A percentile compares a stretch with the other conserved stretches of the same genome.
These are phyloP conservation scores for Sclerotinia glacialis DNA, from an alignment of 2,329 filamentous ascomycete genomes.

Conservation along the genomic window DNA sequence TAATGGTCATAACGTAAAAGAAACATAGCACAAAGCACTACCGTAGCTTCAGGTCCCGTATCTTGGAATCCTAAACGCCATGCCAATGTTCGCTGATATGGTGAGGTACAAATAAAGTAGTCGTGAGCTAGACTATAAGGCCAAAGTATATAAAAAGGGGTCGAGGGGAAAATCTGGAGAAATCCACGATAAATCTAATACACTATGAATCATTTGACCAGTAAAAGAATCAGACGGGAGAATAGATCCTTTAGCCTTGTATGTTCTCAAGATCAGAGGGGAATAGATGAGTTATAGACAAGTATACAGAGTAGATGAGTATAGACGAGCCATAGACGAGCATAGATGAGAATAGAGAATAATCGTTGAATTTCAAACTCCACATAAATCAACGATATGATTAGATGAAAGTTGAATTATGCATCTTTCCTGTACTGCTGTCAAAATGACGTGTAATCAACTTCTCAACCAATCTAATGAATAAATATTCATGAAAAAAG, in stretches of 20 bases:
- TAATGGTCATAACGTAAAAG: constrained; percentile 9
- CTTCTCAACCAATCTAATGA: neutral
- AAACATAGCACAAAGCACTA: constrained; percentile 1
- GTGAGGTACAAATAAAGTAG: neutral
- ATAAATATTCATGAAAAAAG: neutral
- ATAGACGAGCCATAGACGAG: too few species aligned
- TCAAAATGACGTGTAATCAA: constrained; percentile 15
- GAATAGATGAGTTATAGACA: too few species aligned
- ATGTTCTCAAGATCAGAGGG: too few species aligned
- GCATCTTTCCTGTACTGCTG: neutral
- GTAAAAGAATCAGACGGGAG: neutral
- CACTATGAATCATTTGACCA: neutral
- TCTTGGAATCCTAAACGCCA: neutral
- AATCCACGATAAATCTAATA: neutral
- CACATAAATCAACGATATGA: neutral
- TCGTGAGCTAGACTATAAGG: neutral
- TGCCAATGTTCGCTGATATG: too few species aligned
- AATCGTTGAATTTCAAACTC: neutral
- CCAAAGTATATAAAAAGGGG: constrained; percentile 2
- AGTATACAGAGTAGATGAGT: too few species aligned
- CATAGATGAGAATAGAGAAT: too few species aligned
- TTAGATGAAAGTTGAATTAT: neutral
- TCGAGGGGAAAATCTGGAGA: constrained; percentile 6
- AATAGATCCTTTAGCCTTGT: neutral
- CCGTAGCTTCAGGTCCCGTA: neutral